Evolutionary conservation across 805 yeast species (phyloP).

Genomic region (Candida pini): DNA sequence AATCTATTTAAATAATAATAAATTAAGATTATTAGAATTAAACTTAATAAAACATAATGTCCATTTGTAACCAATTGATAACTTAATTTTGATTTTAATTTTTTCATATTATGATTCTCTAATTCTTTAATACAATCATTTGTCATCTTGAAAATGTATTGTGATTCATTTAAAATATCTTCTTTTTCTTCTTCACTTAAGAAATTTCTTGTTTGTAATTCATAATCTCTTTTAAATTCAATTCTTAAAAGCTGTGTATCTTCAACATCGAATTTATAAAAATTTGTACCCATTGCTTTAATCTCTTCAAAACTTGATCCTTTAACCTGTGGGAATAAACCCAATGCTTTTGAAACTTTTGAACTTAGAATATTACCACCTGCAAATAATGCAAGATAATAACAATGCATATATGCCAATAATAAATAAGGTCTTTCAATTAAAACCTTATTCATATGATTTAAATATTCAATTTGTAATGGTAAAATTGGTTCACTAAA

Average conservation of each 20-base stretch:
- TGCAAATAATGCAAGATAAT: constrained; percentile 81
- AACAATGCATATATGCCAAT: constrained; percentile 77
- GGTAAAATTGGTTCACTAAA: constrained; percentile 53
- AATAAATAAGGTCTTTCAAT: constrained; percentile 62
- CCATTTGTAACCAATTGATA: constrained; percentile 50
- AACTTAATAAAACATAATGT: constrained; percentile 36
- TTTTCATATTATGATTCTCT: constrained; percentile 56
- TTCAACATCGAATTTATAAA: constrained; percentile 59
- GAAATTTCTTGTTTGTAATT: constrained; percentile 65
- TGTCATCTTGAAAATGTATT: constrained; percentile 60
- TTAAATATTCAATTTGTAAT: constrained; percentile 54
- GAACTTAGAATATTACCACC: constrained; percentile 77
- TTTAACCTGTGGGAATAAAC: constrained; percentile 68
- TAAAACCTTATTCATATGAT: constrained; percentile 53
- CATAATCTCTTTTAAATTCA: constrained; percentile 69
- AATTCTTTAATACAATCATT: constrained; percentile 58
- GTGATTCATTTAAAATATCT: constrained; percentile 63
- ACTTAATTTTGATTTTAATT: constrained; percentile 48
- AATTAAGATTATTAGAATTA: constrained; percentile 30
- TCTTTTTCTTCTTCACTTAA: constrained; percentile 66
- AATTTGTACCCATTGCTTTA: constrained; percentile 57
- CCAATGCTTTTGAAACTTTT: constrained; percentile 56
- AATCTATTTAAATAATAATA: constrained; percentile 27
- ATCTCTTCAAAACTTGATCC: constrained; percentile 63
- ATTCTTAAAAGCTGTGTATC: constrained; percentile 63